Evolutionary conservation across 257 asterid species (phyloP), one percentile per base, ranked within the genome.

Genomic region (Henckelia pumila): DNA sequence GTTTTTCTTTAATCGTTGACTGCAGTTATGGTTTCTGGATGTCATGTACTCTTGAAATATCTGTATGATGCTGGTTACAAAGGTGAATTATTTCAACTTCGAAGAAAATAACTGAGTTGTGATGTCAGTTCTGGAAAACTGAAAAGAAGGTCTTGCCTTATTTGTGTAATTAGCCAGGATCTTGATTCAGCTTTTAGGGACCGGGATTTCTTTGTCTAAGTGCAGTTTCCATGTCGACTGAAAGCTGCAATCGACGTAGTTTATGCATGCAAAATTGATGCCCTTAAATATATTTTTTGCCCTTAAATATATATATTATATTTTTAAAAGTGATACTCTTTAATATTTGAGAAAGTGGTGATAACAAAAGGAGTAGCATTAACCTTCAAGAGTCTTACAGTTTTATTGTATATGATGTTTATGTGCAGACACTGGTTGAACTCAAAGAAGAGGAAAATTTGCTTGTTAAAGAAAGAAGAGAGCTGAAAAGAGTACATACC

Each of bases 381-480:
- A 5, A 47, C 55, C 55, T 47, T 16, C 55, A 47, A 21, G 55
- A 47, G 55, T 47, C 56, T 22, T 16, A 56, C 26, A 44, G 19
- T 65, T 10, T 33, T 5, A 22, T 16, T 59, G 52, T 6, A 6
- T 14, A 13, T 59, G 69, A 67, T 67, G 35, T 57, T 58, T 20
- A 37, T 70, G 59, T 44, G 44, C 84, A 88, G 95, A 83, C 85
- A 14, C 65, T 85, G 73, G 66, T 80, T 37, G 85, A 88, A 56
- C 95, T 88, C 64, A 85, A 77, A 78, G 79, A 71, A 20, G 87
- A 85, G 63, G 95, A 85, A 66, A 76, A 47, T 50, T 69, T 71
- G 40, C 76, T 85, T 66, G 28, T 78, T 24, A 83, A 76, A 66
- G 92, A 85, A 80, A 77, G 92, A 78, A 73, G 82, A 72, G 84